Evolutionary conservation across 192 early-diverging fungal species (phyloP).

Genomic region (Coemansia sp.): DNA sequence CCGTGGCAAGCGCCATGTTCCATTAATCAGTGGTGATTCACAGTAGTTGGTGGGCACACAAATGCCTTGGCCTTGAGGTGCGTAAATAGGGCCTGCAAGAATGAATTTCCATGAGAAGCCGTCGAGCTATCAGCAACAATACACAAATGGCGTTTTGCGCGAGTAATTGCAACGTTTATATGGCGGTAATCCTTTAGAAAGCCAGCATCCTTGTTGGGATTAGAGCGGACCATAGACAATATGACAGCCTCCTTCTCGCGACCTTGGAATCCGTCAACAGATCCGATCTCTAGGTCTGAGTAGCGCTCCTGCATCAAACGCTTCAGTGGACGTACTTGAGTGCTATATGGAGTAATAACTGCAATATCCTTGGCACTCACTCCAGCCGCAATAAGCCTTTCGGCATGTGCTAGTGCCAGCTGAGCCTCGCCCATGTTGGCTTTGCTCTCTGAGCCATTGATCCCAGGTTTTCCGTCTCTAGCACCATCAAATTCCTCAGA

Average conservation of each 20-base stretch:
- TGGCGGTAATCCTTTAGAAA: conserved; percentile 76
- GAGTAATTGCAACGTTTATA: conserved; percentile 85
- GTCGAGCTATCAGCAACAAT: background rate
- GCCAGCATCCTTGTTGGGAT: conserved; percentile 69
- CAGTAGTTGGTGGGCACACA: no score
- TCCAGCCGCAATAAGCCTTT: conserved; percentile 63
- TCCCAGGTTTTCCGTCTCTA: conserved; percentile 7
- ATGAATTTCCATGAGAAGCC: background rate
- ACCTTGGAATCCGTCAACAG: conserved; percentile 85
- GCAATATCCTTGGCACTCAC: conserved; percentile 66
- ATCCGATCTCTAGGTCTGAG: conserved; percentile 67
- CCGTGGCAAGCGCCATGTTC: no score
- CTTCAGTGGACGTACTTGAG: conserved; percentile 61
- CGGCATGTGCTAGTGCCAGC: conserved; percentile 64
- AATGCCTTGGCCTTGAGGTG: background rate
- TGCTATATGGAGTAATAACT: conserved; percentile 80
- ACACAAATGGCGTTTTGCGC: background rate
- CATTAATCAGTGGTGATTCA: no score
- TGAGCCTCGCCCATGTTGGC: conserved; percentile 72
- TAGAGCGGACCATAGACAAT: conserved; percentile 74
- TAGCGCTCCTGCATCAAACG: conserved; percentile 54
- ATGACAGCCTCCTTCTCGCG: conserved; percentile 83
- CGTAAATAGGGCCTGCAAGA: background rate
- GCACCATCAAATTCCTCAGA: background rate
- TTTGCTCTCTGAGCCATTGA: conserved; percentile 42